Evolutionary conservation across 1,139 yeast species (phyloP), one percentile per base, ranked within the genome.

Genomic region (Petasospora rhodanensis): DNA sequence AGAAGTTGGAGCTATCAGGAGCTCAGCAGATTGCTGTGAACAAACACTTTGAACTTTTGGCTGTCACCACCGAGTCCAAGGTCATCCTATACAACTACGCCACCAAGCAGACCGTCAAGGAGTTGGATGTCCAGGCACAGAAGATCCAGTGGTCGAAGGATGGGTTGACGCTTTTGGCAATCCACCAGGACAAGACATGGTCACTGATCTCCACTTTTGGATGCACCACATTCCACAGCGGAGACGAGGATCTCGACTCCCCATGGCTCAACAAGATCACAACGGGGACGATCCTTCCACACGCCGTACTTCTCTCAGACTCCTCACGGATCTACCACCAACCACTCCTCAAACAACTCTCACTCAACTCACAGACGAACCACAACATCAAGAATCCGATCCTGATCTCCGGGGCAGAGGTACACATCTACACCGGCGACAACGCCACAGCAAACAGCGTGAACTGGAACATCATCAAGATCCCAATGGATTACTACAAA

Each of bases 121-220:
- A 28, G 7, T 14, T 25, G n/a, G n/a, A n/a, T n/a, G n/a, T n/a
- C 11, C 28, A 49, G 14, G 55, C 52, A 27, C 30, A 2, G 32
- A 14, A 37, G 7, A 17, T 62, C 1, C 39, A 48, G 7, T 41
- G 61, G 38, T 44, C 55, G 7, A 49, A 46, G 4, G 32, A 34
- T 24, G 40, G 40, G 10, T 22, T 31, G 16, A 14, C 20, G 11
- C 31, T 41, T 7, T 11, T 34, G 8, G 42, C 55, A 1, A 29
- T 55, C 3, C 58, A 42, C 31, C 38, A 41, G 7, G 51, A 53
- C 31, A 62, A 64, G 1, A 18, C 38, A 2, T 64, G 68, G 68
- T 48, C 52, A 24, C 22, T 61, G 9, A 51, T 56, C 31, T 61
- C 68, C 6, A 49, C 54, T 3, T 50, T 62, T 33, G 69, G 68